Percentiles rank a stretch among this genome's conserved stretches.
Evolutionary conservation across 345 rosid genomes (phyloP).

Genomic region (Sonneratia caseolaris): DNA sequence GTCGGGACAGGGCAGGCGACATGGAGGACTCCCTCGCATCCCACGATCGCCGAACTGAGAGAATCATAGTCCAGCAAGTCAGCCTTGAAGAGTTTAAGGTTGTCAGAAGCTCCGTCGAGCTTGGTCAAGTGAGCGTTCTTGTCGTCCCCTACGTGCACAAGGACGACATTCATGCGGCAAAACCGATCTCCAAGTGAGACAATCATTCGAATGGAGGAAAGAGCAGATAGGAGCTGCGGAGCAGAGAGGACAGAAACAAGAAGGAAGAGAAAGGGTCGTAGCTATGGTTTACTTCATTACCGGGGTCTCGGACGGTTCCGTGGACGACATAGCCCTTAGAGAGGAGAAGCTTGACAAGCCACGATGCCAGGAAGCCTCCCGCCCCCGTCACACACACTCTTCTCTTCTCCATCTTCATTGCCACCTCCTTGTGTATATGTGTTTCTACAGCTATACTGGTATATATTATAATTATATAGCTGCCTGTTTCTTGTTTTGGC

Average conservation of each 20-base stretch:
- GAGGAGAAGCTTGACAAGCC: conserved; percentile 5
- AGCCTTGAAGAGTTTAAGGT: conserved; percentile 59
- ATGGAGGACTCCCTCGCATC: conserved; percentile 62
- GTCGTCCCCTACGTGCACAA: conserved; percentile 10
- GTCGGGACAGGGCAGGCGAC: conserved; percentile 61
- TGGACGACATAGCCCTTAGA: conserved; percentile 1
- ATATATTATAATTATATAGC: too few species aligned
- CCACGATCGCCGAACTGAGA: conserved; percentile 32
- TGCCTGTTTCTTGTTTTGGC: too few species aligned
- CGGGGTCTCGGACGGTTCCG: neutral
- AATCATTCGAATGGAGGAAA: neutral
- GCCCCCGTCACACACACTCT: conserved; percentile 1
- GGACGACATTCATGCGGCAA: neutral
- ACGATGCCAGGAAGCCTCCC: conserved; percentile 5
- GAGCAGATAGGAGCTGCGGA: too few species aligned
- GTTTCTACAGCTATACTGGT: neutral
- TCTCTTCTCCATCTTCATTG: neutral
- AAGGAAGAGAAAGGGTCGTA: neutral
- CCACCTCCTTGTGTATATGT: neutral
- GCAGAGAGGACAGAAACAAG: neutral
- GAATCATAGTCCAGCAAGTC: conserved; percentile 46
- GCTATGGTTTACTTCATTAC: neutral
- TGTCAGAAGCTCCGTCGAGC: conserved; percentile 42
- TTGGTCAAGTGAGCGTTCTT: conserved; percentile 46
- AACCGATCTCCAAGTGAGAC: neutral